phyloP scores from a whole-genome alignment of 495 filamentous ascomycete species.

The Pseudoneurospora amorphoporcata region DNA sequence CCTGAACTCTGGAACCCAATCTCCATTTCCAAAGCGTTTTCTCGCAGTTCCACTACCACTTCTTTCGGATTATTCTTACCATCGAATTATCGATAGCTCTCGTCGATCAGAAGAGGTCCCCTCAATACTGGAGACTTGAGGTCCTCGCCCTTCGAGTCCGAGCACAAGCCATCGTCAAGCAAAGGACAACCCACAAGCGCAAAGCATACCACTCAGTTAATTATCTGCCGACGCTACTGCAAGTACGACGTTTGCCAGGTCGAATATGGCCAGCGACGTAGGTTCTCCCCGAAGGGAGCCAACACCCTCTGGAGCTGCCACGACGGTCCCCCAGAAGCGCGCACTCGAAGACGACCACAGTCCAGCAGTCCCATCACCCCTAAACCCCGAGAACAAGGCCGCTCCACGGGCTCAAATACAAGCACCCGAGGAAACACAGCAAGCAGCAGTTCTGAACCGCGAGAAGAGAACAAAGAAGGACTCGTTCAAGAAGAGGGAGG shows the following conservation, averaged over 20 bases:
- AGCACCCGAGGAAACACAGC: conserved; percentile 27
- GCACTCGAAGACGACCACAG: conserved; percentile 42
- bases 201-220: not conserved
- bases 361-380: conserved; percentile 50
- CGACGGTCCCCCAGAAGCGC: conserved; percentile 50
- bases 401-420: conserved; percentile 19
- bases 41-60: not conserved
- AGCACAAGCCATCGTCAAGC: not conserved
- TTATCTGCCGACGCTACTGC: not conserved
- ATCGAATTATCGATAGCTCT: not conserved
- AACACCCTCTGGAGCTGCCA: conserved; percentile 29
- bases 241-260: not conserved
- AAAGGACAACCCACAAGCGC: not conserved
- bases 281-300: conserved; percentile 29
- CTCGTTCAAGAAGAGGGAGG: conserved; percentile 67
- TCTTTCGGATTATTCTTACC: not conserved
- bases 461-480: conserved; percentile 55
- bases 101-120: not conserved
- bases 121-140: not conserved
- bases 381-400: conserved; percentile 45
- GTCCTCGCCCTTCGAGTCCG: not conserved
- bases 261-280: conserved; percentile 28
- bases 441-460: conserved; percentile 28
- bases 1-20: not conserved
- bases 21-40: not conserved